Evolutionary conservation across 1,284 basidiomycete genomes (phyloP).

Genomic region (Irpex lacteus): DNA sequence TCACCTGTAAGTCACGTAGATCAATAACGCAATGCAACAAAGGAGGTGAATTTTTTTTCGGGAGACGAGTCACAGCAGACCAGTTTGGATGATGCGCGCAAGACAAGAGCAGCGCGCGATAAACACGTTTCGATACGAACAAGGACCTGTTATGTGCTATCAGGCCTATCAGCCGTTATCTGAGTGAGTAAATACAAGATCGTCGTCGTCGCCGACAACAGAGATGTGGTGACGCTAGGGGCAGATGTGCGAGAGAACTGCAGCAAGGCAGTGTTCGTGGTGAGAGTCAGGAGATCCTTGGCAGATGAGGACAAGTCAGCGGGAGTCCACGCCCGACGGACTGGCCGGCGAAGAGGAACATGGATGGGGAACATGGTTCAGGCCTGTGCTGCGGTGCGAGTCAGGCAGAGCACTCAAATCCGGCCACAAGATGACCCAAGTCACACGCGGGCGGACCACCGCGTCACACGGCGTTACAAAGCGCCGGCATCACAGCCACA

Average conservation of each 20-base stretch:
- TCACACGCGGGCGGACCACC: not conserved
- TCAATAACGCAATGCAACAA: not conserved
- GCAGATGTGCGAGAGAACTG: not conserved
- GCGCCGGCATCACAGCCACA: not conserved
- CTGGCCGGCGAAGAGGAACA: not conserved
- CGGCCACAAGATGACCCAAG: not conserved
- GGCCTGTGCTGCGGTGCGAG: not conserved
- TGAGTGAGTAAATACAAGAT: not conserved
- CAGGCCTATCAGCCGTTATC: not conserved
- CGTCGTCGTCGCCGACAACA: not conserved
- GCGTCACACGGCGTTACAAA: not conserved
- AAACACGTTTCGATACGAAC: not conserved
- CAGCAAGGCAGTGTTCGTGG: not conserved
- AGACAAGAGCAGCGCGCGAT: not conserved
- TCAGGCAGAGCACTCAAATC: not conserved
- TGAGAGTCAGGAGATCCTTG: not conserved
- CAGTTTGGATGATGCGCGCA: not conserved
- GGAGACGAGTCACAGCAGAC: not conserved
- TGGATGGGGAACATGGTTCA: not conserved
- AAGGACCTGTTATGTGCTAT: not conserved
- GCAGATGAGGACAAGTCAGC: not conserved
- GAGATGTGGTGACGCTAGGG: not conserved
- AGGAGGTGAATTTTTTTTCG: not conserved
- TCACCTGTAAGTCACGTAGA: not conserved
- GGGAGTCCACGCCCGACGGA: too few species aligned